Percentiles rank a stretch among this genome's conserved stretches.
phyloP scores from a whole-genome alignment of 2,329 filamentous ascomycete genomes.

The Aspergillus quadrilineatus region DNA sequence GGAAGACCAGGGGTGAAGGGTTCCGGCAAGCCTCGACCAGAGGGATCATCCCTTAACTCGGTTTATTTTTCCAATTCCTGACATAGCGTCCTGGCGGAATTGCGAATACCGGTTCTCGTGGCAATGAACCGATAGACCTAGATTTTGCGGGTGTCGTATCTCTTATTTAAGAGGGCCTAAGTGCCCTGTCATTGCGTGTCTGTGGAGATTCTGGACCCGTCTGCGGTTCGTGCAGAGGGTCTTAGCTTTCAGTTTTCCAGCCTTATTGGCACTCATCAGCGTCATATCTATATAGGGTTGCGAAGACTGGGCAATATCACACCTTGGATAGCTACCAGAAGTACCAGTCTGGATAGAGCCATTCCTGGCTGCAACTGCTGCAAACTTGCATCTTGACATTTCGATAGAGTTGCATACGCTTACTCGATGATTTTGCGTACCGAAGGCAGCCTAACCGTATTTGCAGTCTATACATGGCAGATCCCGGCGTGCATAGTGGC shows the following conservation, averaged over 20 bases:
- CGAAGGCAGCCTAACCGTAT: background rate
- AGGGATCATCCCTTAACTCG: background rate
- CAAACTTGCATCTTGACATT: background rate
- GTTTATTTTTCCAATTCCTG: background rate
- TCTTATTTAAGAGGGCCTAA: background rate
- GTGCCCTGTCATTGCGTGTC: background rate
- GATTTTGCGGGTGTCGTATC: background rate
- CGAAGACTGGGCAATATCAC: background rate
- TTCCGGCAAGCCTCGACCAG: background rate
- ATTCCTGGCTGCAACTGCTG: background rate
- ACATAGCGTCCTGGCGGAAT: background rate
- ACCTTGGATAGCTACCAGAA: background rate
- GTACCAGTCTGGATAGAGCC: background rate
- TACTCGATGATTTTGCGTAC: background rate
- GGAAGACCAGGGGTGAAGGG: background rate
- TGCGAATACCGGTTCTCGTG: background rate
- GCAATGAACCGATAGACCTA: background rate
- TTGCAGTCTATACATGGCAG: no score
- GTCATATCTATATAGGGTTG: background rate
- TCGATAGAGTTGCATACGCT: background rate
- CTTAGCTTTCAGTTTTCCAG: background rate
- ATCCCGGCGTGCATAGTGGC: no score
- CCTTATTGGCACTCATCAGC: background rate
- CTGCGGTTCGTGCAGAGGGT: background rate
- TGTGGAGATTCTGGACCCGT: slow-evolving; percentile 3